phyloP scores from a whole-genome alignment of 805 yeast species.

The Brettanomyces nanus region DNA sequence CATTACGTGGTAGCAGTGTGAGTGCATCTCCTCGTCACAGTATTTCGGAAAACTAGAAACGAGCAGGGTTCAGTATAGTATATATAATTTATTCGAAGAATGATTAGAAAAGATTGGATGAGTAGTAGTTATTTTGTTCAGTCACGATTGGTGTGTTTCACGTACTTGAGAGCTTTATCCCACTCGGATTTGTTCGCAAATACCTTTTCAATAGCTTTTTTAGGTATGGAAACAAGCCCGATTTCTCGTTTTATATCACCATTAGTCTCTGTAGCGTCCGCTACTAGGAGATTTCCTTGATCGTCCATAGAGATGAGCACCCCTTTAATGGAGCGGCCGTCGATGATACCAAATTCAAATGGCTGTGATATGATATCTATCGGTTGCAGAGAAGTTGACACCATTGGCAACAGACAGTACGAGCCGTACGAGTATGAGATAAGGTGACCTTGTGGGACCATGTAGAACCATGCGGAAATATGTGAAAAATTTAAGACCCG shows the following conservation, averaged over 20 bases:
- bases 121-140: no score
- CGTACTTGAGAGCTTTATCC: slow-evolving; percentile 8
- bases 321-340: slow-evolving; percentile 30
- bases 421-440: no score
- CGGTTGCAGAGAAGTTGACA: slow-evolving; percentile 22
- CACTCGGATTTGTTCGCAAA: slow-evolving; percentile 20
- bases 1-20: slow-evolving; percentile 29
- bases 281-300: slow-evolving; percentile 32
- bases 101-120: not conserved
- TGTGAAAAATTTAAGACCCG: no score
- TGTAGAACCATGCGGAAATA: no score
- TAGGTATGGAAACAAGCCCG: slow-evolving; percentile 50
- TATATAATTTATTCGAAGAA: no score
- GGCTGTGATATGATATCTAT: slow-evolving; percentile 28
- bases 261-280: slow-evolving; percentile 29
- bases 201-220: slow-evolving; percentile 27
- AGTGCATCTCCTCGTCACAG: slow-evolving; percentile 18
- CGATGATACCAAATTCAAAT: slow-evolving; percentile 19
- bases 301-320: slow-evolving; percentile 36
- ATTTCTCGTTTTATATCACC: slow-evolving; percentile 28
- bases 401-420: no score
- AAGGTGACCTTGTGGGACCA: no score
- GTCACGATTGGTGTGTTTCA: no score
- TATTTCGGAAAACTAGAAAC: slow-evolving; percentile 3
- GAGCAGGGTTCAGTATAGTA: no score